Base-by-base conservation (phyloP, 2,329 filamentous ascomycete species). In the Fusarium sp. region DNA sequence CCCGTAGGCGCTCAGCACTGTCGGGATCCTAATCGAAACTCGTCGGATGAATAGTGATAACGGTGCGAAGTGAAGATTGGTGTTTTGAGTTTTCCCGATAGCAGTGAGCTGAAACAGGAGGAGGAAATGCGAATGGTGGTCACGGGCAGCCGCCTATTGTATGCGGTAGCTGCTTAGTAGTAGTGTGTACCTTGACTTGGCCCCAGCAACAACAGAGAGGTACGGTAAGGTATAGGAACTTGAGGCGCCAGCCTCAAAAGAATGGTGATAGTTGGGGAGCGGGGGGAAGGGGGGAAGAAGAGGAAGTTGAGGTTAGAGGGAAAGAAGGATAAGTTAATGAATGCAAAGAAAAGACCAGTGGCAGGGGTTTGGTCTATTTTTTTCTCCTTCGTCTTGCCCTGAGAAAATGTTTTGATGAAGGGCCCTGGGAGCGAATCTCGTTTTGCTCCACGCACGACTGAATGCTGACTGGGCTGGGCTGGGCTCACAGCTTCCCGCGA, bases 211-310 rank as follows among this genome's bases (percentile, higher is more conserved):
- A 75, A 77, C 69, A 59, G 58, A 63, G 42, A 57, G 59, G 49
- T 54, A 61, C 56, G 28, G 59, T 62, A 62, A 55, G 55, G 45
- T 34, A 56, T 20, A 50, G 54, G 66, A 69, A 75, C 50, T 68
- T 69, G 75, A 77, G 76, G 76, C 75, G 66, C 76, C 75, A 78
- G 75, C 74, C 76, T 78, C 75, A 59, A 73, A 71, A 66, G 71
- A 76, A 73, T 59, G 68, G 43, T 76, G 72, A 73, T 74, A 71
- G 71, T 76, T 75, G 66, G 72, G 63, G 59, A 46, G 49, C 34
- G 59, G 68, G 63, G 61, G 64, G 65, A 60, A 51, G 66, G 58
- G 61, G 68, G 63, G 63, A 65, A 66, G 62, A 68, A 59, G 69
- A 72, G 66, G 60, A 60, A 74, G 66, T 64, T 63, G 45, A 57